Base-by-base conservation (phyloP, 192 early-diverging fungal species). In the Podila epigama region DNA sequence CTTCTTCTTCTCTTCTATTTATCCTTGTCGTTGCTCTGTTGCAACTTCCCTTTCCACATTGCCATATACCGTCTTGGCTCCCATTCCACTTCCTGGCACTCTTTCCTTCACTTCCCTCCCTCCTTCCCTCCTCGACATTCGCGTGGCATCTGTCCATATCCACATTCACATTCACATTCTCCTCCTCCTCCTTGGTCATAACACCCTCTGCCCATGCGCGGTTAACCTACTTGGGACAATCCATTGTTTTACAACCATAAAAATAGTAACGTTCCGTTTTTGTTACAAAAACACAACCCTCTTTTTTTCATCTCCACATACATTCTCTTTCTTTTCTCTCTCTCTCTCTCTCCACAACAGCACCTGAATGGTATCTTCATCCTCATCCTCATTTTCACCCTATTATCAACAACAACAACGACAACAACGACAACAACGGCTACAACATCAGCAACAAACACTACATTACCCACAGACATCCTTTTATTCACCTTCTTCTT, bases 211-310 rank as follows among this genome's bases (percentile, higher is more conserved):
- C 44, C 44, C 25, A 22, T 48, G 20, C 44, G 15, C 44, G 44
- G 44, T 48, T 48, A 22, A 48, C 44, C 44, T 6, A 48, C 44
- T 48, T 48, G 44, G 44, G 44, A 48, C 44, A 48, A 18, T 10
- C n/a, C 40, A 41, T 18, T 27, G 29, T 32, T 31, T 54, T 54
- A 54, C 52, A 20, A 54, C 52, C 25, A 54, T 32, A 54, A 54
- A 27, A 33, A 54, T 32, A 54, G 29, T 28, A 18, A 18, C 37
- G 37, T 39, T 13, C 37, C 37, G 7, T 22, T 15, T 39, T 39
- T 39, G 6, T 3, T 25, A 48, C 44, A 22, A 18, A 18, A 22
- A 22, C 44, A 25, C 44, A 22, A 48, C 44, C 7, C 7, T 48
- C 15, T 9, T 22, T 22, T 41, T 41, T 44, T 22, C 11, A 48